Conservation (phyloP, 306 rosid genomes). For the Carpinus viminea region DNA sequence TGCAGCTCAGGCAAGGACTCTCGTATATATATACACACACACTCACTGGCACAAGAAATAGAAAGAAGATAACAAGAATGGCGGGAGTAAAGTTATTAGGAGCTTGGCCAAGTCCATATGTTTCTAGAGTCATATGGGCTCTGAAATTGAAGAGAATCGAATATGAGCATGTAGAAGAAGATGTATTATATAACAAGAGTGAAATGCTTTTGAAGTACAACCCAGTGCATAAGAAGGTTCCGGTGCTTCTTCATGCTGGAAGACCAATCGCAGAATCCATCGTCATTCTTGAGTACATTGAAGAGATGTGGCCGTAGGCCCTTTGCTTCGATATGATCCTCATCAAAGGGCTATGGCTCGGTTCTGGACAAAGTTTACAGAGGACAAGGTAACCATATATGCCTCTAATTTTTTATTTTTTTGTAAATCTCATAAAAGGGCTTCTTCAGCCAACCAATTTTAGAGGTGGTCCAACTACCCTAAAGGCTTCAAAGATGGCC, state of each 20-base stretch:
- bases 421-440: too few species aligned
- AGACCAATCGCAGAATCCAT: background rate
- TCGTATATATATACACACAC: too few species aligned
- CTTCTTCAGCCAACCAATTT: too few species aligned
- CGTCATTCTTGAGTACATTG: conserved; percentile 25
- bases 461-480: too few species aligned
- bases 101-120: conserved; percentile 41
- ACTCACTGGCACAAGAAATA: background rate
- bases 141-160: conserved; percentile 45
- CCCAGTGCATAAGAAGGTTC: conserved; percentile 7
- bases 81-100: conserved; percentile 55
- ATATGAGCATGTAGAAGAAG: conserved; percentile 26
- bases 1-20: background rate
- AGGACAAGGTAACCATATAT: conserved; percentile 4
- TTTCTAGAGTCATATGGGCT: conserved; percentile 49
- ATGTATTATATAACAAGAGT: too few species aligned
- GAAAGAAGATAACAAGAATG: conserved; percentile 19
- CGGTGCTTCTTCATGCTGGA: conserved; percentile 2
- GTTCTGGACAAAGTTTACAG: conserved; percentile 26
- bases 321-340: conserved; percentile 30
- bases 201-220: too few species aligned
- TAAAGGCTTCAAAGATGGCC: too few species aligned
- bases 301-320: conserved; percentile 41
- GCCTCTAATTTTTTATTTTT: background rate
- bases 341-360: conserved; percentile 3